A percentile compares a stretch with the other conserved stretches of the same genome.
Conservation (phyloP, 225 moss, liverwort and hornwort genomes). For the Pseudoscleropodium purum region DNA sequence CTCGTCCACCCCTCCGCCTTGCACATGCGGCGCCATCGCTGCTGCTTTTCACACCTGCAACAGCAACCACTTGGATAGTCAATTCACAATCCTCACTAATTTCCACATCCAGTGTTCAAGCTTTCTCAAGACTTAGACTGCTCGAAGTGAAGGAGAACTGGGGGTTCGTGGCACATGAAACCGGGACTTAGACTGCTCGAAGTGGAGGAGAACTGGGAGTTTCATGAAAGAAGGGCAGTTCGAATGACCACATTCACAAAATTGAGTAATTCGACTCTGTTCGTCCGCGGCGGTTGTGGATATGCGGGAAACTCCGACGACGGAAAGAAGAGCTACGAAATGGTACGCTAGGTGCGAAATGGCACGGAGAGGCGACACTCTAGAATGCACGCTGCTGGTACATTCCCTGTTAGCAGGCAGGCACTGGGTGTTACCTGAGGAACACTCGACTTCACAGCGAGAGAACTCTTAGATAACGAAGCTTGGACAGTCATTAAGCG, state of each 20-base stretch:
- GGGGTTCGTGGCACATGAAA: background rate
- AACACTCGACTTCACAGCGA: background rate
- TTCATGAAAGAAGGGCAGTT: background rate
- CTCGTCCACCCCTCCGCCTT: background rate
- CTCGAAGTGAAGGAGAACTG: background rate
- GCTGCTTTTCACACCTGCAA: background rate
- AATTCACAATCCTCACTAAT: no score
- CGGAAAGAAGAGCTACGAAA: background rate
- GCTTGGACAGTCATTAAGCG: background rate
- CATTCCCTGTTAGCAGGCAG: background rate
- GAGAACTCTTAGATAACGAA: background rate
- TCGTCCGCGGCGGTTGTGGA: no score
- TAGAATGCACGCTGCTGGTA: background rate
- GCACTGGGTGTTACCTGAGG: background rate
- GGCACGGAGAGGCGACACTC: no score
- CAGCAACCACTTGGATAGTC: background rate
- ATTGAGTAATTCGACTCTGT: background rate
- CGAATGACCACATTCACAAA: no score
- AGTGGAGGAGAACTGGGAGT: background rate
- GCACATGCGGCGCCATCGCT: constrained; percentile 12
- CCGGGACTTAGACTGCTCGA: background rate
- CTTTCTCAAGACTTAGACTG: background rate
- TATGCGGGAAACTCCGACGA: background rate
- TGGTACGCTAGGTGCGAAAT: background rate
- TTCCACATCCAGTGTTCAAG: background rate